A percentile compares a stretch with the other conserved stretches of the same genome.
These are phyloP conservation scores for Bremia lactucae DNA, from an alignment of 352 stramenopile genomes.

Conservation along the genomic window DNA sequence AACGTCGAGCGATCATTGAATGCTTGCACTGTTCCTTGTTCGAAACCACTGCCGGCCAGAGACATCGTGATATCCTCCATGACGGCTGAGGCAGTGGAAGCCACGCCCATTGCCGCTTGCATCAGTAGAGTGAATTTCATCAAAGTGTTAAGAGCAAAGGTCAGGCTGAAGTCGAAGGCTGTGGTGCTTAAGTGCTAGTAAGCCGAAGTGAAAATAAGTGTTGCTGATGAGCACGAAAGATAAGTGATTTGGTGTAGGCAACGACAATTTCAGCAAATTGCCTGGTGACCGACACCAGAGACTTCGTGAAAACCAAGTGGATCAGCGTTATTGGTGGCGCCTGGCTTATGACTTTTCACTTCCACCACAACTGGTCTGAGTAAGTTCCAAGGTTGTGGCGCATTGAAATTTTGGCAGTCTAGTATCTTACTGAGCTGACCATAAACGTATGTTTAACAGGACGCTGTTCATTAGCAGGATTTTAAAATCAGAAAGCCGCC, in stretches of 20 bases:
- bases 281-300: slow-evolving; percentile 5
- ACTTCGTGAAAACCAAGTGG: slow-evolving; percentile 12
- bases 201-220: slow-evolving; percentile 22
- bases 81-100: background rate
- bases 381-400: slow-evolving; percentile 1
- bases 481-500: slow-evolving; percentile 12
- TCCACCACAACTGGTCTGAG: slow-evolving; percentile 3
- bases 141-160: background rate
- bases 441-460: slow-evolving; percentile 9
- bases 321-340: slow-evolving; percentile 3
- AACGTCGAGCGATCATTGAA: background rate
- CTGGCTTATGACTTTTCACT: slow-evolving; percentile 10
- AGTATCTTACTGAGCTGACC: slow-evolving; percentile 13
- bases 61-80: slow-evolving; percentile 14
- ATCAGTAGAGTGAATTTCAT: slow-evolving; percentile 25
- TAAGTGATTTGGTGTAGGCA: slow-evolving; percentile 4
- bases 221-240: slow-evolving; percentile 4
- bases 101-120: slow-evolving; percentile 10
- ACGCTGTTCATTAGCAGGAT: no score
- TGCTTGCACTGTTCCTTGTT: slow-evolving; percentile 17
- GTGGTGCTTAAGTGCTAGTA: slow-evolving; percentile 6
- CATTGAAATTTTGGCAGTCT: slow-evolving; percentile 6
- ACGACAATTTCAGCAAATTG: slow-evolving; percentile 1
- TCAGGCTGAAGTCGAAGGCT: no score
- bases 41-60: slow-evolving; percentile 7